These are phyloP conservation scores for Debaryomyces coudertii DNA, from an alignment of 1,139 yeast genomes.

Conservation along the genomic window DNA sequence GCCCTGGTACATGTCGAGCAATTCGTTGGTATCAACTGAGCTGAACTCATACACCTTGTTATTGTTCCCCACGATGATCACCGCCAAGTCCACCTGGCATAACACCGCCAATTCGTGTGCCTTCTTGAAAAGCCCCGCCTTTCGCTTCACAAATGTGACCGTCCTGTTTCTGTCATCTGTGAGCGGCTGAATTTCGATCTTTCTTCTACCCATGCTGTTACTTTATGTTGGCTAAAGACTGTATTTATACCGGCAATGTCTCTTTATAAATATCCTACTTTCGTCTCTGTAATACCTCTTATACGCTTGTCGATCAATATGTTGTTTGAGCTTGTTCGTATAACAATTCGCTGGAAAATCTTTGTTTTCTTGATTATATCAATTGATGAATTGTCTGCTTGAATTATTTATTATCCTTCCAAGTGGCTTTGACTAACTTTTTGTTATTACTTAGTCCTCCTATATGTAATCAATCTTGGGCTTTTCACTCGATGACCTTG, in stretches of 20 bases:
- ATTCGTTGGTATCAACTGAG: constrained; percentile 65
- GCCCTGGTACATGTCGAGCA: constrained; percentile 57
- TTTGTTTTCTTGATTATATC: not conserved
- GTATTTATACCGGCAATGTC: not conserved
- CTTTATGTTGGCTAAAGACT: not conserved
- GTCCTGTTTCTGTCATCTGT: constrained; percentile 87
- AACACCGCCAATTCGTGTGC: constrained; percentile 93
- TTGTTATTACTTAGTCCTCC: not conserved
- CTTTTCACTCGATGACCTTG: not conserved
- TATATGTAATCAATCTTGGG: not conserved
- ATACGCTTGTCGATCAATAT: not conserved
- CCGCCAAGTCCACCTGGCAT: constrained; percentile 92
- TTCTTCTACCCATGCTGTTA: constrained; percentile 88
- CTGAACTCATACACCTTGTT: constrained; percentile 81
- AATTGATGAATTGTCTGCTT: not conserved
- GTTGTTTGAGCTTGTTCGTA: not conserved
- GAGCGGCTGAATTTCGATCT: constrained; percentile 90
- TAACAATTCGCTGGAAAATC: too few relatives aligned
- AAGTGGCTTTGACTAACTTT: not conserved
- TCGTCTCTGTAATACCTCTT: not conserved
- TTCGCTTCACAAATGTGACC: constrained; percentile 89
- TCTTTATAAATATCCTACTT: not conserved
- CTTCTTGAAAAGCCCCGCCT: constrained; percentile 92
- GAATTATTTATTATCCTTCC: not conserved
- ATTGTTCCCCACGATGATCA: constrained; percentile 84